Base-by-base conservation (phyloP, 495 filamentous ascomycete species). In the Daldinia decipiens region DNA sequence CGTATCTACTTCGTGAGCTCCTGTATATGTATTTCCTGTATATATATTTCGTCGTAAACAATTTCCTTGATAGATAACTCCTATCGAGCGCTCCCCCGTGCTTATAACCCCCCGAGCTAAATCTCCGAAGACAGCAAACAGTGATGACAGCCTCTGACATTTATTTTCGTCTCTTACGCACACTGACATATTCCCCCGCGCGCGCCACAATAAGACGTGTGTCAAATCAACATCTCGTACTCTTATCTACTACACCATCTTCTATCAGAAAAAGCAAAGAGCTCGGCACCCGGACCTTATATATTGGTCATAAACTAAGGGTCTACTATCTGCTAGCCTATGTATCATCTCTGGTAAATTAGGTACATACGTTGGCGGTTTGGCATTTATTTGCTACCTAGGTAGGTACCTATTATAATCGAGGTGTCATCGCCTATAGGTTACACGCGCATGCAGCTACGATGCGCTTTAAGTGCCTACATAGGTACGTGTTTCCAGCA, bases 151-250 rank as follows among this genome's bases (percentile, higher is more conserved):
- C 45, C 6, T 51, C 17, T 51, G 6, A 21, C 11, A 51, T 51
- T 21, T 21, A 17, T 53, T 53, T 53, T 27, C 50, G 24, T 53
- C 24, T 21, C 50, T 53, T 31, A 31, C 2, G 8, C 9, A 17
- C 9, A 17, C 24, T 31, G 7, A n/a, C 7, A 53, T 31, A 19
- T 29, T 4, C 12, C 5, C 27, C 50, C 24, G 3, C 50, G 50
- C 50, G 31, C 50, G 50, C 50, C 50, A 53, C 24, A 53, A 29
- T 53, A 15, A 53, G 50, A 53, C n/a, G n/a, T 26, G 12, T 31
- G 27, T 17, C 50, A 53, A 29, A 53, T 53, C 13, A 31, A 29
- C 12, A 15, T 29, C 50, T 11, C 11, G 50, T 52, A 29, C n/a
- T 19, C 17, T 45, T 45, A 45, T 45, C 43, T 24, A 19, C 43